Percentiles rank a stretch among this genome's conserved stretches.
Conservation (phyloP, 2,329 filamentous ascomycete species). For the Aureobasidium namibiae region DNA sequence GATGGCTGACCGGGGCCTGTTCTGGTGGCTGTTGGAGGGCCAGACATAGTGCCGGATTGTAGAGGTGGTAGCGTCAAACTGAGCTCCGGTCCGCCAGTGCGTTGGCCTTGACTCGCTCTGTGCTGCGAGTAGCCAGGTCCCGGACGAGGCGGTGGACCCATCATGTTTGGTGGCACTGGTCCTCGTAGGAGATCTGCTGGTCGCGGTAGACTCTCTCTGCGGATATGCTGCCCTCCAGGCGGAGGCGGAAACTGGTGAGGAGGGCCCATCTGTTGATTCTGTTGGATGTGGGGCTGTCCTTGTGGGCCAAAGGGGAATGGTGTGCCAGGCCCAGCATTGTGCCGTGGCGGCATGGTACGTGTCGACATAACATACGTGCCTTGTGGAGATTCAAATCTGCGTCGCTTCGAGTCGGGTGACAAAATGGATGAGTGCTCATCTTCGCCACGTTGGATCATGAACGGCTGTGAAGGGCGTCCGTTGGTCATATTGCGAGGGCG, state of each 20-base stretch:
- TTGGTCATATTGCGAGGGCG: conserved; percentile 18
- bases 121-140: conserved; percentile 27
- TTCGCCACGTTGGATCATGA: conserved; percentile 20
- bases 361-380: conserved; percentile 33
- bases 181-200: conserved; percentile 25
- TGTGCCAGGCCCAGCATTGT: conserved; percentile 28
- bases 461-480: conserved; percentile 1
- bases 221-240: conserved; percentile 20
- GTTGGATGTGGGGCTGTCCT: background rate
- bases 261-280: conserved; percentile 35
- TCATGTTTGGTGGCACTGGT: conserved; percentile 31
- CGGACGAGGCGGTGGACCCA: conserved; percentile 50
- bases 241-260: conserved; percentile 27
- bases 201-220: conserved; percentile 37
- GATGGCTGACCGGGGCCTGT: background rate
- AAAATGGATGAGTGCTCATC: conserved; percentile 36
- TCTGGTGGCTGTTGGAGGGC: background rate
- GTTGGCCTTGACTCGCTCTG: conserved; percentile 23
- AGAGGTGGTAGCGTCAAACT: conserved; percentile 45
- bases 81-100: conserved; percentile 1
- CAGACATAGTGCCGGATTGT: conserved; percentile 29
- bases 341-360: conserved; percentile 25
- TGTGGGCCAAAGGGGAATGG: conserved; percentile 26
- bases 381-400: conserved; percentile 47
- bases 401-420: conserved; percentile 53